These are phyloP conservation scores for Tetrahymena borealis DNA, from an alignment of 73 alveolate species.

Conservation along the genomic window DNA sequence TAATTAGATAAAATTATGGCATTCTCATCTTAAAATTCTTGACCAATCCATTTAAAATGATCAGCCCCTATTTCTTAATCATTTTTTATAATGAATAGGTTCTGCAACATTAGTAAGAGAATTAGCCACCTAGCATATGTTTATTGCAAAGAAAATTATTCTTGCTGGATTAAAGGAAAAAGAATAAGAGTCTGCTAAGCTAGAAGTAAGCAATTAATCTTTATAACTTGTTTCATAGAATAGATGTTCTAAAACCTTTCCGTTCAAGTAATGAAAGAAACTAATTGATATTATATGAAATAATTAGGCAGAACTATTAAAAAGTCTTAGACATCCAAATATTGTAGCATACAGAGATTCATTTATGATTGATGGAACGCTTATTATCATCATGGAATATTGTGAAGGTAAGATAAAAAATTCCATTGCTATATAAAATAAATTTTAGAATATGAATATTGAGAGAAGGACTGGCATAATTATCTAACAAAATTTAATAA, in stretches of 20 bases:
- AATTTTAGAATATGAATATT: neutral
- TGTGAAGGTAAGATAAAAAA: constrained; percentile 57
- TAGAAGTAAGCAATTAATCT: too few species aligned
- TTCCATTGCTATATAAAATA: neutral
- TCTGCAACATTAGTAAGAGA: constrained; percentile 56
- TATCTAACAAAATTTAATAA: constrained; percentile 40
- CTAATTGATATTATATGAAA: neutral
- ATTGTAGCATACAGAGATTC: constrained; percentile 84
- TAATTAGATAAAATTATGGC: too few species aligned
- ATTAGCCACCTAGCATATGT: constrained; percentile 24
- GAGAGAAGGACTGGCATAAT: neutral
- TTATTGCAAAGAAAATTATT: constrained; percentile 70
- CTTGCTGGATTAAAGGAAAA: constrained; percentile 51
- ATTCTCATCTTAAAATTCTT: too few species aligned
- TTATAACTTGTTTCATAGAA: too few species aligned
- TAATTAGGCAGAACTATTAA: constrained; percentile 43
- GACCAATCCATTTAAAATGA: too few species aligned
- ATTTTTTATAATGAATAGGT: too few species aligned
- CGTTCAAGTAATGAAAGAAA: too few species aligned
- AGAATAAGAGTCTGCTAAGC: constrained; percentile 58
- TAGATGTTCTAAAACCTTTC: too few species aligned
- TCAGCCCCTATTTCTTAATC: too few species aligned
- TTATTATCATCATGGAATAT: constrained; percentile 81
- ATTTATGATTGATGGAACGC: constrained; percentile 64
- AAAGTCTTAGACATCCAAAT: constrained; percentile 77